Evolutionary conservation across 108 stramenopile species (phyloP).

Genomic region (Epithemia pelagica): DNA sequence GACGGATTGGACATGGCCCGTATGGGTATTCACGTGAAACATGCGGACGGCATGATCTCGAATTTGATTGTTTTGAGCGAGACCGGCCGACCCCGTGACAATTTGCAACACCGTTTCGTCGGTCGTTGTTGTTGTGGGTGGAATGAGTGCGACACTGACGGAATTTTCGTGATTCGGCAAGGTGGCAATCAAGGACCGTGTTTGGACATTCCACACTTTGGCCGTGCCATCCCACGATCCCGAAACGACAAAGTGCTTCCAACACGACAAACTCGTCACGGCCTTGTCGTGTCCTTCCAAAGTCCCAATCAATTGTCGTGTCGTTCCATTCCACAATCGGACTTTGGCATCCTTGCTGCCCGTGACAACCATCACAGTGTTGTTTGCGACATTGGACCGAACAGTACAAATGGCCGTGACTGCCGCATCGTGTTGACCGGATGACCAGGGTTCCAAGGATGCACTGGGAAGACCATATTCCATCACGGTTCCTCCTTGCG

Average conservation of each 20-base stretch:
- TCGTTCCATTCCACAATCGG: constrained; percentile 48
- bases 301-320: constrained; percentile 30
- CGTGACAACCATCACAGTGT: constrained; percentile 35
- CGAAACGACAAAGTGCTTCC: constrained; percentile 36
- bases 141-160: constrained; percentile 60
- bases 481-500: constrained; percentile 37
- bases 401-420: constrained; percentile 31
- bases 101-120: constrained; percentile 20
- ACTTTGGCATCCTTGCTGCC: constrained; percentile 77
- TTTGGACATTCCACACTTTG: constrained; percentile 61
- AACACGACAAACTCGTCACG: constrained; percentile 58
- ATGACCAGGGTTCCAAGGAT: constrained; percentile 18
- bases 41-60: constrained; percentile 60
- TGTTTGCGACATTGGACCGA: neutral
- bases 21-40: constrained; percentile 38
- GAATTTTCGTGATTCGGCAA: constrained; percentile 77
- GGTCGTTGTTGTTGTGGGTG: neutral
- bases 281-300: constrained; percentile 76
- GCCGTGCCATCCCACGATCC: constrained; percentile 89
- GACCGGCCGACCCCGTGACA: constrained; percentile 72
- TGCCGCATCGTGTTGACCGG: constrained; percentile 42
- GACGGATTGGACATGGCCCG: constrained; percentile 30
- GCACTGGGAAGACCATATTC: constrained; percentile 34
- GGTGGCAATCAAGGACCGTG: constrained; percentile 39
- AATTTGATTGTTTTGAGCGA: constrained; percentile 64